A percentile compares a stretch with the other conserved stretches of the same genome.
Evolutionary conservation across 495 filamentous ascomycete species (phyloP).

Genomic region (Coniosporium apollinis): DNA sequence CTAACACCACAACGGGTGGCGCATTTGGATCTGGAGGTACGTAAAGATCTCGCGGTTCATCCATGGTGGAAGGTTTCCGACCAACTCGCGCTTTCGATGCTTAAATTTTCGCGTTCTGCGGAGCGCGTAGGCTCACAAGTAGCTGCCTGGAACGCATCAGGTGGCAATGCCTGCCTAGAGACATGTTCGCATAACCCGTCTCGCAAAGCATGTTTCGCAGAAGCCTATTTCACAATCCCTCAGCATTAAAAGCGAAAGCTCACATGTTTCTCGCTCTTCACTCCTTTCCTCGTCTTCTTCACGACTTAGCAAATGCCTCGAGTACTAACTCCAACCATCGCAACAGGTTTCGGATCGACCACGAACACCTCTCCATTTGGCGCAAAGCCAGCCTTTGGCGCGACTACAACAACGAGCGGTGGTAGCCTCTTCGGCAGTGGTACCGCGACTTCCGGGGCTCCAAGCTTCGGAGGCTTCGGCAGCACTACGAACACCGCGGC

Average conservation of each 20-base stretch:
- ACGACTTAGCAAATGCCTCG: neutral
- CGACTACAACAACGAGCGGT: constrained; percentile 2
- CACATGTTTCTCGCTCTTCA: neutral
- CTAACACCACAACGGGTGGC: constrained; percentile 24
- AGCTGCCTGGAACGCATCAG: neutral
- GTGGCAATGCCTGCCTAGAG: neutral
- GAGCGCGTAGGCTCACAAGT: neutral
- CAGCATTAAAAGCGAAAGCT: neutral
- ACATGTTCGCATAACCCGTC: neutral
- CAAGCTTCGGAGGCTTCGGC: constrained; percentile 41
- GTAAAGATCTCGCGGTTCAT: too few relatives aligned
- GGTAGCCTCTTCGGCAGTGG: constrained; percentile 3
- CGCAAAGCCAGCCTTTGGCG: constrained; percentile 2
- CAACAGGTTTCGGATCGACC: constrained; percentile 7
- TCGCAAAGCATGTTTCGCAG: neutral
- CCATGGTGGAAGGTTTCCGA: too few relatives aligned
- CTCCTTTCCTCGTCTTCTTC: neutral
- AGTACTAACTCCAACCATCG: neutral
- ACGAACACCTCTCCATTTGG: constrained; percentile 10
- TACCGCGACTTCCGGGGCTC: constrained; percentile 10
- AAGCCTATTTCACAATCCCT: neutral
- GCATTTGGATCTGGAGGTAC: constrained; percentile 29
- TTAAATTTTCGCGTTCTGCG: neutral
- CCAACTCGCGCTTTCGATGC: constrained; percentile 16
- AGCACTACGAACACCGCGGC: constrained; percentile 18